Percentiles rank a stretch among this genome's conserved stretches.
phyloP scores from a whole-genome alignment of 441 rosid genomes.

The Flueggea neowawraea region DNA sequence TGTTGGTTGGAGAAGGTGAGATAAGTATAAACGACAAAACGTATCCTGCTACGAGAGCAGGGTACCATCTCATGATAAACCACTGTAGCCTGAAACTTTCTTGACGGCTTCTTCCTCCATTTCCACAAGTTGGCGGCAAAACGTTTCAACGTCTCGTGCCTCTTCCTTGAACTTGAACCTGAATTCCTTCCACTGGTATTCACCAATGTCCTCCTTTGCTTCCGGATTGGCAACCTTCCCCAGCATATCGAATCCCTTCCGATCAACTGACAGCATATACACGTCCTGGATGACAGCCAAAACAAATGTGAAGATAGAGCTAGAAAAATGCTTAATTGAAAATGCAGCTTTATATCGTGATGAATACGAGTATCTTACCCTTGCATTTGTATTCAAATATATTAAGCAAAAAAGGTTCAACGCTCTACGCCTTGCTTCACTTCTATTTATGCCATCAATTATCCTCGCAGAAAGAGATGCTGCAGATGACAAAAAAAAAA shows the following conservation, averaged over 20 bases:
- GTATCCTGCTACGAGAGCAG: too few relatives aligned
- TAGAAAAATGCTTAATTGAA: background rate
- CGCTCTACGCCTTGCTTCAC: constrained; percentile 77
- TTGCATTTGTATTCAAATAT: constrained; percentile 61
- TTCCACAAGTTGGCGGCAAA: constrained; percentile 66
- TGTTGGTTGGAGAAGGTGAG: too few relatives aligned
- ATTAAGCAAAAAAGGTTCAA: constrained; percentile 71
- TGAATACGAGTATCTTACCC: constrained; percentile 39
- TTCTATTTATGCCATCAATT: constrained; percentile 86
- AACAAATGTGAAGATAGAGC: background rate
- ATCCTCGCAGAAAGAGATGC: constrained; percentile 72
- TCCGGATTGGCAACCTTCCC: constrained; percentile 52
- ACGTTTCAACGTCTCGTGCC: constrained; percentile 55
- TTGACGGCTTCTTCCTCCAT: constrained; percentile 86
- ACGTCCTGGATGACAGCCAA: constrained; percentile 58
- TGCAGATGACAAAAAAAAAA: constrained; percentile 22
- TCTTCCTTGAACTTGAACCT: constrained; percentile 73
- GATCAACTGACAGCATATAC: constrained; percentile 60
- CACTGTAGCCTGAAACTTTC: constrained; percentile 74
- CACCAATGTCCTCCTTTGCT: constrained; percentile 26
- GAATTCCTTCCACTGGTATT: constrained; percentile 78
- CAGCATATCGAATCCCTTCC: constrained; percentile 74
- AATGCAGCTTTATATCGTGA: background rate
- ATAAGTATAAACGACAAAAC: too few relatives aligned
- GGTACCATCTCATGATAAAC: constrained; percentile 33